Evolutionary conservation across 2,329 filamentous ascomycete species (phyloP).

Genomic region (Botryotinia calthae): DNA sequence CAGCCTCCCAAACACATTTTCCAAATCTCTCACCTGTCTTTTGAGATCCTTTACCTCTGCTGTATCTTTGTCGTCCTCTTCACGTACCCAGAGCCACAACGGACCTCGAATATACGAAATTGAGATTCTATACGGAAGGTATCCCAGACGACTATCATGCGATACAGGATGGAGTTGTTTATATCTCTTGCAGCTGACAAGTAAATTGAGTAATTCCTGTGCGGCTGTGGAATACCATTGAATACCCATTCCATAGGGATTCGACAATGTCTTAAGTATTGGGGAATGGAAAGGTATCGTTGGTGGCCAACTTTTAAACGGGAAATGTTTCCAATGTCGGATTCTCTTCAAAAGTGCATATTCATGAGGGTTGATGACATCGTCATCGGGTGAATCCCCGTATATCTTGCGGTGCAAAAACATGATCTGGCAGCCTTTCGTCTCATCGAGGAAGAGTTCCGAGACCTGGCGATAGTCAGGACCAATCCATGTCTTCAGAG

Average conservation of each 20-base stretch:
- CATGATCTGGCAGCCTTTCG: not conserved
- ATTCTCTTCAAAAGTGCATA: not conserved
- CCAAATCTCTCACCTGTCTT: not conserved
- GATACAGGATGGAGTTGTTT: too few relatives aligned
- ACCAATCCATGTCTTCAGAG: not conserved
- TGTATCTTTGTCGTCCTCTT: not conserved
- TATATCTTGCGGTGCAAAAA: not conserved
- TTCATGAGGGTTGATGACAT: not conserved
- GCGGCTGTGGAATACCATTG: conserved; percentile 2
- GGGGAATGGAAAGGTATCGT: not conserved
- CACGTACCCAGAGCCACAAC: not conserved
- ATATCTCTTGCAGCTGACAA: not conserved
- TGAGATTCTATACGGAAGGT: not conserved
- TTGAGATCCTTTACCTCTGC: not conserved
- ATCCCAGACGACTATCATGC: too few relatives aligned
- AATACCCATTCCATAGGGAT: not conserved
- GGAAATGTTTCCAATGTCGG: not conserved
- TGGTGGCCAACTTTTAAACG: not conserved
- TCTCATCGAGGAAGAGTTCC: not conserved
- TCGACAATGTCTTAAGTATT: not conserved
- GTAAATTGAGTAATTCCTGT: not conserved
- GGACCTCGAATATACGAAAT: too few relatives aligned
- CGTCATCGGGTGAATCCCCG: not conserved
- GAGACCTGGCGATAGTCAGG: not conserved
- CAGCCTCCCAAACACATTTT: not conserved